phyloP scores from a whole-genome alignment of 768 basidiomycete species.

The Lactifluus piperatus region DNA sequence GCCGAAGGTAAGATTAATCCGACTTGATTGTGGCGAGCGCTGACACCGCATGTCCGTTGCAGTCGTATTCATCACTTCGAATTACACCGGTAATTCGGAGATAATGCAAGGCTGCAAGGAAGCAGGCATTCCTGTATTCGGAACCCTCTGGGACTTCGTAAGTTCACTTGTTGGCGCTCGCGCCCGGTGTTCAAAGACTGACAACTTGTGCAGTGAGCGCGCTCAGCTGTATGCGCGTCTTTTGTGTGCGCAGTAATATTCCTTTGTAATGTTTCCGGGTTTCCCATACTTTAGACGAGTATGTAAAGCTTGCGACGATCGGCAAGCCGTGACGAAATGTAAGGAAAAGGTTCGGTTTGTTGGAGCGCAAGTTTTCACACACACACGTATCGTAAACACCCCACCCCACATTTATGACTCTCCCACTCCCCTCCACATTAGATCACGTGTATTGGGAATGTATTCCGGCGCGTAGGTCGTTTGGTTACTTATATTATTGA shows the following conservation, averaged over 20 bases:
- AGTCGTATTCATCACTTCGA: slow-evolving; percentile 38
- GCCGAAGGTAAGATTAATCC: slow-evolving; percentile 25
- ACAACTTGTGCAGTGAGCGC: slow-evolving; percentile 6
- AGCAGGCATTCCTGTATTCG: slow-evolving; percentile 32
- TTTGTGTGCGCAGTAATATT: neutral
- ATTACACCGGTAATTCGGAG: slow-evolving; percentile 33
- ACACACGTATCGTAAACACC: neutral
- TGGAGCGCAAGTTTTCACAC: neutral
- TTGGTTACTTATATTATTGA: neutral
- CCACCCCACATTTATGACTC: no score
- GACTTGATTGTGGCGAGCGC: neutral
- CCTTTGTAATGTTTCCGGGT: no score
- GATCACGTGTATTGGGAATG: neutral
- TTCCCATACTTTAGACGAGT: neutral
- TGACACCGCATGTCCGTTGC: neutral
- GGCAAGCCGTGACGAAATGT: neutral
- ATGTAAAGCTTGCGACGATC: neutral
- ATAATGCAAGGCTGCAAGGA: slow-evolving; percentile 35
- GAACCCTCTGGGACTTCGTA: slow-evolving; percentile 24
- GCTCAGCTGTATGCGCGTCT: neutral
- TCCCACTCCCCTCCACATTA: neutral
- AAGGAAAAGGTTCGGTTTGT: neutral
- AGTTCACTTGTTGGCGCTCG: neutral
- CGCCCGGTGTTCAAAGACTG: neutral
- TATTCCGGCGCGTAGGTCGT: neutral